Percentiles rank a stretch among this genome's conserved stretches.
Evolutionary conservation across 768 basidiomycete genomes (phyloP).

Genomic region (Lactarius psammicola): DNA sequence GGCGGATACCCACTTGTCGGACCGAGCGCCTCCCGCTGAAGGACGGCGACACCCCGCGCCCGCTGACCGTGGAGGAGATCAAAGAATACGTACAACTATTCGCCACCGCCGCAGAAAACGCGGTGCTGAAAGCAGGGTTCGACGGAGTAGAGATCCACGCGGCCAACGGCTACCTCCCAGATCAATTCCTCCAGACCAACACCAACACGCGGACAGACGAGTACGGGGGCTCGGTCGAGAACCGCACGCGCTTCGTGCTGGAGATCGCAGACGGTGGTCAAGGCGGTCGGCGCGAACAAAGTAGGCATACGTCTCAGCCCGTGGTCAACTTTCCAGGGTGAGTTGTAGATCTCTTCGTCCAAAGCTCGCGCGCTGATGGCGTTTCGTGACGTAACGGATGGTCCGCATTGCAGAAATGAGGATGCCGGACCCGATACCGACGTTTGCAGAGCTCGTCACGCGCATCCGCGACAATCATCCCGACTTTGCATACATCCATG

Average conservation of each 20-base stretch:
- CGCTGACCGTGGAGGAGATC: slow-evolving; percentile 34
- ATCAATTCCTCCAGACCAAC: slow-evolving; percentile 41
- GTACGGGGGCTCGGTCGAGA: slow-evolving; percentile 48
- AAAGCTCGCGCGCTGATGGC: too few relatives aligned
- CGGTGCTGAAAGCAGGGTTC: slow-evolving; percentile 37
- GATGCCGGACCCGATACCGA: slow-evolving; percentile 32
- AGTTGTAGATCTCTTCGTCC: too few relatives aligned
- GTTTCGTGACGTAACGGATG: neutral
- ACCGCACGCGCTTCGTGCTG: slow-evolving; percentile 43
- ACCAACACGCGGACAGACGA: slow-evolving; percentile 44
- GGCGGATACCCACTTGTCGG: slow-evolving; percentile 6
- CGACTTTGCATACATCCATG: slow-evolving; percentile 33
- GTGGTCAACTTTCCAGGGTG: slow-evolving; percentile 25
- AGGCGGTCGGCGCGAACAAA: slow-evolving; percentile 39
- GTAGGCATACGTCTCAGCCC: slow-evolving; percentile 40
- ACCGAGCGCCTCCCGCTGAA: neutral
- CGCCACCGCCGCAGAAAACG: slow-evolving; percentile 40
- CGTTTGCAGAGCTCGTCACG: slow-evolving; percentile 33
- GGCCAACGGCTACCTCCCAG: slow-evolving; percentile 36
- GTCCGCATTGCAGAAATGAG: slow-evolving; percentile 5
- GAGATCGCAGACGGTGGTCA: slow-evolving; percentile 39
- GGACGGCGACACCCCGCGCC: neutral
- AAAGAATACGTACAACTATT: slow-evolving; percentile 33
- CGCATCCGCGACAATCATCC: slow-evolving; percentile 29
- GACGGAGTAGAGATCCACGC: slow-evolving; percentile 37